Base-by-base conservation (phyloP, 2,329 filamentous ascomycete genomes). In the Dothideomycetes sp. region DNA sequence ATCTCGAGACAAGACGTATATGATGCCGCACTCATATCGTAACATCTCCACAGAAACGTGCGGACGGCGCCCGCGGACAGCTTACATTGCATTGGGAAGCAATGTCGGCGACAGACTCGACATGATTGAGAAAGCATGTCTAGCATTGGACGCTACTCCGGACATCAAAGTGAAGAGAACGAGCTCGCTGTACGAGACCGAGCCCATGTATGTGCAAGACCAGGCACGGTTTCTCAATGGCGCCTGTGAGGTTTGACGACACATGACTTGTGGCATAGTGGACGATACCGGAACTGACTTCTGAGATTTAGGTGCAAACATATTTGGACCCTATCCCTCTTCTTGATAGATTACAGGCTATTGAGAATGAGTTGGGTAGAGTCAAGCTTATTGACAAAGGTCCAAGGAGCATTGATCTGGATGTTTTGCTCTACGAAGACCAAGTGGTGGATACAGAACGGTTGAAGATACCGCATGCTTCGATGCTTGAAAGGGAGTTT, bases 131-230 rank as follows among this genome's bases (percentile, higher is more conserved):
- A 70, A 73, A 53, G 89, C 91, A 1, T 88, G 87, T 58, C 70
- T 69, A 31, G 75, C 82, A 56, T 86, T 98, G 77, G 77, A 84
- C 48, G 66, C 47, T 1, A 50, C 70, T 31, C 70, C 76, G 16
- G 79, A 78, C 23, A 85, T 96, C 56, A 75, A 64, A 39, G 74
- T 98, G 27, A 72, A 77, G 53, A 73, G 80, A 52, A 94, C 89
- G 0, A 96, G 89, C 60, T 82, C 79, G 46, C 69, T 98, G 3
- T 98, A 91, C 74, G 87, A 96, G 65, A 98, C 89, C 3, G 79
- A 85, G 52, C 86, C 91, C 16, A 98, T 98, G 91, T 98, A 98
- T 62, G 83, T 95, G 48, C 67, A 83, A 47, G 82, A 95, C 48
- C 91, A 98, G 60, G 79, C 80, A 47, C 75, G 76, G 20, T 98